phyloP scores from a whole-genome alignment of 176 grass and related monocot genomes.

The Triticum monococcum region DNA sequence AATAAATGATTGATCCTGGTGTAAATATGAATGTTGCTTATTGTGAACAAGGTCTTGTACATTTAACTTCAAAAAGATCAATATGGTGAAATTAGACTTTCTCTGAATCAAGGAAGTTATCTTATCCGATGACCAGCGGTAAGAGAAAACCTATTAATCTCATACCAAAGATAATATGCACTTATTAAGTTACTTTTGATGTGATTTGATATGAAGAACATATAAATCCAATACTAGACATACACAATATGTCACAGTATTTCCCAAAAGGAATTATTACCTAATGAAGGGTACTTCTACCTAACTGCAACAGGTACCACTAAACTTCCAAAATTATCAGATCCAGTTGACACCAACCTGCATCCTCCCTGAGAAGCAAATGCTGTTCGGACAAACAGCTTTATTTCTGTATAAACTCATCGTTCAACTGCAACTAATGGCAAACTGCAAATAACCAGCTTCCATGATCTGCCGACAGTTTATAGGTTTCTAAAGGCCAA shows the following conservation, averaged over 20 bases:
- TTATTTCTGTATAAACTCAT: no score
- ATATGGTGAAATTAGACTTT: not conserved
- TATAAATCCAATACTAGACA: no score
- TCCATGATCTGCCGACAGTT: not conserved
- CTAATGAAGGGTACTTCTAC: not conserved
- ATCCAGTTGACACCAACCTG: not conserved
- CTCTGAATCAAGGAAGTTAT: not conserved
- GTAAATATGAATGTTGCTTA: not conserved
- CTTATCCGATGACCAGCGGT: no score
- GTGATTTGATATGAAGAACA: no score
- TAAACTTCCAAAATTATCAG: not conserved
- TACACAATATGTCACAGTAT: no score
- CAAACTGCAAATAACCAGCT: not conserved
- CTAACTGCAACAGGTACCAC: not conserved
- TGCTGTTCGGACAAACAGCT: no score
- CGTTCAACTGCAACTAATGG: no score
- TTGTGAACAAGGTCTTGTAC: not conserved
- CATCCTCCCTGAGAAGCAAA: not conserved
- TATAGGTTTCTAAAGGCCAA: not conserved
- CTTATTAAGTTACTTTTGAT: no score
- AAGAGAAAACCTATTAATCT: no score
- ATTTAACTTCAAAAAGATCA: not conserved
- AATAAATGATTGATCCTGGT: not conserved
- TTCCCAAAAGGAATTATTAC: no score
- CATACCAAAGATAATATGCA: no score